Conservation (phyloP, 2,329 filamentous ascomycete species). For the Botryosphaeria dothidea region DNA sequence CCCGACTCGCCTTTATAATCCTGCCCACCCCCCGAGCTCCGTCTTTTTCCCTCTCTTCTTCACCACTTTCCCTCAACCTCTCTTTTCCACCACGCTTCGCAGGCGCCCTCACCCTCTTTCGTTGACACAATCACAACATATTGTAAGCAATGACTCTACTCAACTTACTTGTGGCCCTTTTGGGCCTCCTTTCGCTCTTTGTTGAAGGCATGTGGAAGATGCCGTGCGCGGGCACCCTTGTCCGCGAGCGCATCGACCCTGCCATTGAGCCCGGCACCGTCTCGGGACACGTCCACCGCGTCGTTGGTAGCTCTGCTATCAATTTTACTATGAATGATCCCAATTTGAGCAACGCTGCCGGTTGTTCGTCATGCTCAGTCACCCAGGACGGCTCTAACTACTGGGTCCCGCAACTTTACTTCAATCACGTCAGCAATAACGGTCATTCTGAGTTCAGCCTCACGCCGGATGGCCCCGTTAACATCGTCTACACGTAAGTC, state of each 20-base stretch:
- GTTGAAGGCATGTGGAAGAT: neutral
- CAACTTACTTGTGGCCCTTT: neutral
- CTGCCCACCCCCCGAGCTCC: too few species aligned
- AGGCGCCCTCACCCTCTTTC: neutral
- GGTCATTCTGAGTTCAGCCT: neutral
- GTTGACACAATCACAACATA: too few species aligned
- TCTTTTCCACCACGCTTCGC: too few species aligned
- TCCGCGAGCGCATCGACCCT: conserved; percentile 64
- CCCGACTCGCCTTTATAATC: neutral
- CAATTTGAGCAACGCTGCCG: conserved; percentile 19
- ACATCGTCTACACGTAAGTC: neutral
- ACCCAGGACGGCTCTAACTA: conserved; percentile 59
- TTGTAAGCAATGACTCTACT: too few species aligned
- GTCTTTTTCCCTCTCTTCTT: too few species aligned
- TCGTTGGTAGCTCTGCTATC: conserved; percentile 26
- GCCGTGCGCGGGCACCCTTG: conserved; percentile 58
- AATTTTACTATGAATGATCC: conserved; percentile 26
- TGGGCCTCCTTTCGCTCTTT: neutral
- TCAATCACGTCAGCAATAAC: conserved; percentile 23
- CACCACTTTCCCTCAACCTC: too few species aligned
- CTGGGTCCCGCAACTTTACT: conserved; percentile 35
- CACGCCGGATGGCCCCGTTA: neutral
- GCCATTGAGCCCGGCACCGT: conserved; percentile 63
- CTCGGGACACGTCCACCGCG: conserved; percentile 24
- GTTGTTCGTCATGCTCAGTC: conserved; percentile 37